Evolutionary conservation across 768 basidiomycete genomes (phyloP), one percentile per base, ranked within the genome.

Genomic region (Gloeophyllum trabeum): DNA sequence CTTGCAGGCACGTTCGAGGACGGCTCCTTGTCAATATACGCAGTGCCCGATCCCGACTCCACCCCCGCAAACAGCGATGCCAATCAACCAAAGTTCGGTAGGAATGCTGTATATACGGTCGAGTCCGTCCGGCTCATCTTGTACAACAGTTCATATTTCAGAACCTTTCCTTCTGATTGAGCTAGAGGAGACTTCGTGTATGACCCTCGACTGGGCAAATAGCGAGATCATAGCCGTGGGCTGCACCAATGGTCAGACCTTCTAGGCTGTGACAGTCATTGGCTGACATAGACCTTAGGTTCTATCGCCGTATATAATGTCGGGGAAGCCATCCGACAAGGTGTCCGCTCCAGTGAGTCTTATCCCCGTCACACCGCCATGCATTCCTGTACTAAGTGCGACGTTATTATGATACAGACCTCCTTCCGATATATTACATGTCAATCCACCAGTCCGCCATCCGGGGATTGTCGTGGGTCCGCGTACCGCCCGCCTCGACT

Each of bases 201-300:
- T 76, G 72, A 71, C 76, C 13, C 67, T 96, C 41, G 91, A 96
- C 50, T 97, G 92, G 92, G 85, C 79, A 0, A 90, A 88, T 48
- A 87, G 88, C 47, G 80, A 84, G 44, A 51, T 79, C 7, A 58
- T 99, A 5, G 90, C 88, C 0, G 75, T 84, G 10, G 93, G 92
- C 0, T 81, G 81, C 21, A 81, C 86, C 2, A 85, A 88, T 49
- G 93, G 94, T 90, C 42, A 40, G 41, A 25, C 16, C 5, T 5
- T 1, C 7, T 40, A 35, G 24, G 42, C 21, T n/a, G 5, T 16
- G 10, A 12, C 2, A 36, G 44, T 40, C 21, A 43, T n/a, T n/a
- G n/a, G n/a, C 32, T 43, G 42, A 46, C 35, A 1, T 26, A 10
- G 10, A 23, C 25, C n/a, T n/a, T 7, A 64, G 64, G 61, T 5